phyloP scores from a whole-genome alignment of 2,329 filamentous ascomycete species.

The Verticillium albo-atrum region DNA sequence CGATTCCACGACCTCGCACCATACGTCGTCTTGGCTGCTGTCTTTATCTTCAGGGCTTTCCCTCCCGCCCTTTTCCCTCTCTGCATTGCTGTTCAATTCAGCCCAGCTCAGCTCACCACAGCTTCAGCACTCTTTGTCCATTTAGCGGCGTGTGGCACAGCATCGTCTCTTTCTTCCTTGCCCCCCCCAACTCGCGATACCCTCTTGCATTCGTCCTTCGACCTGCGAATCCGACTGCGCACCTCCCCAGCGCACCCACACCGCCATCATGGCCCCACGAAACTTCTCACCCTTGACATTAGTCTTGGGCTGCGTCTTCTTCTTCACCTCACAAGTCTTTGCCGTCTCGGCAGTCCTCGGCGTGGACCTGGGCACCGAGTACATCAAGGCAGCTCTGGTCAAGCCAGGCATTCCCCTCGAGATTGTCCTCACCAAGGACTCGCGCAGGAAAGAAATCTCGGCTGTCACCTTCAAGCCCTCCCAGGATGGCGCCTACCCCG shows the following conservation, averaged over 20 bases:
- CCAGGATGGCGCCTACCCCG: constrained; percentile 69
- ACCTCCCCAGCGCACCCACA: neutral
- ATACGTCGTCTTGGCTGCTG: neutral
- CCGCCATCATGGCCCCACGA: neutral
- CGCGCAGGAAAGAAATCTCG: constrained; percentile 88
- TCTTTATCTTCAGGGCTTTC: neutral
- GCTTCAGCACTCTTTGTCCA: neutral
- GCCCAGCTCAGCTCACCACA: too few relatives aligned
- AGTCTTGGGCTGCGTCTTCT: constrained; percentile 33
- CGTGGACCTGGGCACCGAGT: constrained; percentile 91
- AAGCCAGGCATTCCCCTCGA: constrained; percentile 97
- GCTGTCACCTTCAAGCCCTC: constrained; percentile 91
- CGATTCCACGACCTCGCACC: neutral
- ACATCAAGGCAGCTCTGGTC: constrained; percentile 92
- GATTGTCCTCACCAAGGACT: constrained; percentile 96
- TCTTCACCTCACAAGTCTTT: constrained; percentile 44
- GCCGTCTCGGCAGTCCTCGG: constrained; percentile 74
- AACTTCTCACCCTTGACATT: constrained; percentile 29
- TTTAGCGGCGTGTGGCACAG: neutral
- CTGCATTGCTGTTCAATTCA: neutral
- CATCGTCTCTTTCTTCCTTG: neutral
- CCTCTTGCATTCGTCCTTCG: neutral
- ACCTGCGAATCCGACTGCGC: neutral
- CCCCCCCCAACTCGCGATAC: neutral
- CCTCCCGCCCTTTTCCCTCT: neutral